These are phyloP conservation scores for Chrysopogon serrulatus DNA, from an alignment of 176 grass and related monocot genomes.

Conservation along the genomic window DNA sequence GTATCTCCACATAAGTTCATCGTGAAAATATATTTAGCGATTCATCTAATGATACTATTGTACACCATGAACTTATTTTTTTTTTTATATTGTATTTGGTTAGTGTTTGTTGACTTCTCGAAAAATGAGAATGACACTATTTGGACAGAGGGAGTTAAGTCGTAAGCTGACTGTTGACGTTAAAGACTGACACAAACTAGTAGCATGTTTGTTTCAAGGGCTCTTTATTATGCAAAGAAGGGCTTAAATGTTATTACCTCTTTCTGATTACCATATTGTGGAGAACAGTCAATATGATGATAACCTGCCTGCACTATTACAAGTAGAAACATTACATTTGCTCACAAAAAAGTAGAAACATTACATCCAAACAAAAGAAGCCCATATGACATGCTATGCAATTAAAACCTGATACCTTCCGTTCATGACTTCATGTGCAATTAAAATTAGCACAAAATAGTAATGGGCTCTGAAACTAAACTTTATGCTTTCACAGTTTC, in stretches of 20 bases:
- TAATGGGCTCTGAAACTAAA: background rate
- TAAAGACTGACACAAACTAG: background rate
- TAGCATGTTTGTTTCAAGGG: background rate
- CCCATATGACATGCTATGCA: background rate
- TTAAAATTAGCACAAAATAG: background rate
- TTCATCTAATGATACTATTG: no score
- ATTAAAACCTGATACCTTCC: background rate
- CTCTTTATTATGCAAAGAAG: background rate
- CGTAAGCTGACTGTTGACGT: background rate
- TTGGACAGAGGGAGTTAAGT: no score
- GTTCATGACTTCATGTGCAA: background rate
- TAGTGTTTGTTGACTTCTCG: no score
- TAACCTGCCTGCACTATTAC: constrained; percentile 45
- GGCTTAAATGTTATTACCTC: constrained; percentile 21
- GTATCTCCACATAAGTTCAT: no score
- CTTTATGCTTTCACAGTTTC: background rate
- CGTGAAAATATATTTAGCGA: no score
- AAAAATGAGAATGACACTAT: no score
- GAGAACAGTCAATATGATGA: constrained; percentile 57
- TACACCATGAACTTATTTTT: no score
- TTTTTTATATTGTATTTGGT: no score
- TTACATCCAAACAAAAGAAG: background rate
- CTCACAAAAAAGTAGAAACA: background rate
- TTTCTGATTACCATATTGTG: constrained; percentile 57
- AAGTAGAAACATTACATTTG: background rate